Conservation (phyloP, 2,329 filamentous ascomycete genomes). For the Paecilomyces sp. region DNA sequence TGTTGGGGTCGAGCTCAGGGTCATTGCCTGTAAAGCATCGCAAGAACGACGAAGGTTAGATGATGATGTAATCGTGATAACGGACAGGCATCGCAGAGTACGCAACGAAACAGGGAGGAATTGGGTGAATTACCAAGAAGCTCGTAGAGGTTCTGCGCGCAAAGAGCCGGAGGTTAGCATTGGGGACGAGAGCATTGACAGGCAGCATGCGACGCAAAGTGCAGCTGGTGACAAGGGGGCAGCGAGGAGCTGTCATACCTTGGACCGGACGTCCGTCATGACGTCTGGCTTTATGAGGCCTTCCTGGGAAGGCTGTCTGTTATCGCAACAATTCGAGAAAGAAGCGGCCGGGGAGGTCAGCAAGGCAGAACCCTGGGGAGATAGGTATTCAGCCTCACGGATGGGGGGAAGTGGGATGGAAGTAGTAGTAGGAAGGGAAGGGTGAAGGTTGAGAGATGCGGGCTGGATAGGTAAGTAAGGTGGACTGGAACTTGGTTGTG, state of each 20-base stretch:
- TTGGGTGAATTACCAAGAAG: conserved; percentile 71
- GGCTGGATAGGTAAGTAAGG: conserved; percentile 1
- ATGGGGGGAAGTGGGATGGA: conserved; percentile 3
- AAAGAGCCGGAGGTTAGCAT: conserved; percentile 30
- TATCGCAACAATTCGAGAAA: conserved; percentile 39
- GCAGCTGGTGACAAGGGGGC: not conserved
- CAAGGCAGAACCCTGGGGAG: conserved; percentile 28
- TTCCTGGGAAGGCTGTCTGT: conserved; percentile 44
- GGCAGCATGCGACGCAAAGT: not conserved
- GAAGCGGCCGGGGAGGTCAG: conserved; percentile 15
- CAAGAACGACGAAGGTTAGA: conserved; percentile 22
- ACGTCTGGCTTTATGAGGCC: conserved; percentile 42
- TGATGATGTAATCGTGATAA: conserved; percentile 19
- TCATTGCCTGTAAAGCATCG: conserved; percentile 52
- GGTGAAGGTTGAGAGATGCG: conserved; percentile 1
- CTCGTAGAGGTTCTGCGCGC: conserved; percentile 83
- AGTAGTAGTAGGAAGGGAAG: conserved; percentile 6
- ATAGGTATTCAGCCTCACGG: conserved; percentile 23
- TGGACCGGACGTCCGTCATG: conserved; percentile 48
- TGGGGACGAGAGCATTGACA: conserved; percentile 3
- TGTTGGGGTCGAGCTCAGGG: conserved; percentile 65
- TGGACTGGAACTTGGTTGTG: conserved; percentile 23
- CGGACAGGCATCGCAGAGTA: conserved; percentile 8
- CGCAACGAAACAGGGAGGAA: conserved; percentile 11
- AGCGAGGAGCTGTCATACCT: conserved; percentile 31